Base-by-base conservation (phyloP, 805 yeast species). In the Sugiyamaella chiloensis region DNA sequence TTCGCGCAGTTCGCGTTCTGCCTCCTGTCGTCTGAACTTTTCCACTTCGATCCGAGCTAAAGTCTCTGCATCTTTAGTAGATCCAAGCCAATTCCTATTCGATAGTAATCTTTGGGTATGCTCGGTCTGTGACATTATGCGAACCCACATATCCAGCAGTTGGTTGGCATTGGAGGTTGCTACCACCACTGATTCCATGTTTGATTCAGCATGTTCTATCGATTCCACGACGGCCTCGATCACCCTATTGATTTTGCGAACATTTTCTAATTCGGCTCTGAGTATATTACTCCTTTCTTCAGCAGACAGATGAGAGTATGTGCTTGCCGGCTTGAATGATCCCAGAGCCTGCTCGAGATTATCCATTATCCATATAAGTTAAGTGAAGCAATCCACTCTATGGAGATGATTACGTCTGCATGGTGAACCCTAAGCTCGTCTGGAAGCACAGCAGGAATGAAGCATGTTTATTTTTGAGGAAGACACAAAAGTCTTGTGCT, bases 101-200 rank as follows among this genome's bases (percentile, higher is more conserved):
- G 46, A 46, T 40, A 62, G 40, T 24, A 62, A 52, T 12, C 55
- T 48, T 30, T 61, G 58, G 7, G 62, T 62, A 32, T 60, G 65
- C 44, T 61, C 65, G 2, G 66, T 55, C 40, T 62, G 64, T 11
- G 66, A 62, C 29, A 62, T 42, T 24, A 62, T 60, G 36, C 54
- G 48, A 29, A 60, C 56, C 66, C 66, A 62, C 34, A 52, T 47
- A 39, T 60, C 58, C n/a, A 62, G 52, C 30, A 62, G 44, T 24
- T 49, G 52, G 42, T 62, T 62, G 11, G 63, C 60, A 37, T 60
- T 62, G 24, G 39, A 40, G 3, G 61, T 47, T 21, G 62, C 52
- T 2, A 34, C 23, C 21, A 50, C 46, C 29, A 59, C 57, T 4
- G 41, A 30, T 7, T 49, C 44, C 4, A 57, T 39, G 40, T 57